Evolutionary conservation across 108 stramenopile genomes (phyloP), one percentile per base, ranked within the genome.

Genomic region (Conticribra weissflogii): DNA sequence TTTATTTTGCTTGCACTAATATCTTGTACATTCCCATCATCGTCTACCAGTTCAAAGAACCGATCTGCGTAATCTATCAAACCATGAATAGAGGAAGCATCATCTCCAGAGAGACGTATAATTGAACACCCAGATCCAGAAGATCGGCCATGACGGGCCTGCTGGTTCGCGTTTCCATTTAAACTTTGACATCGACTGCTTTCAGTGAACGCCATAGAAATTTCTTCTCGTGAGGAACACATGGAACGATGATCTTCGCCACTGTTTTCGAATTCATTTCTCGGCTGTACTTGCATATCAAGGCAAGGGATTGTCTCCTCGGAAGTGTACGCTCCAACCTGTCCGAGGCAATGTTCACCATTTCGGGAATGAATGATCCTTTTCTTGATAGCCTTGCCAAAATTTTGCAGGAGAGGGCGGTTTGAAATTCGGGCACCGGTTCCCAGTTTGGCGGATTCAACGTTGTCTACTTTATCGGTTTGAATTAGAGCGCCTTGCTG

Each of bases 121-220:
- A 76, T 76, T n/a, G 30, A 24, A 49, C 75, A 76, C 21, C 75
- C 75, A 15, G 75, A 76, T 18, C 75, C 75, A 3, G 75, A 76
- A 0, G 69, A 71, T 23, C 69, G 60, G 23, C 75, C 75, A 21
- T 73, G 72, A 30, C 31, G 60, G 45, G 17, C 27, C 23, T 19
- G 8, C 21, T 24, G 21, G 15, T 25, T 23, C 24, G 21, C 47
- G 24, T 18, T 23, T 63, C 19, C 24, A 31, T 28, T 46, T 45
- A 1, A 34, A 54, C 28, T 52, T 2, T 53, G 52, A 7, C 52
- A 9, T 63, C 31, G 30, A 15, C 48, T 19, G 23, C 64, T 68
- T 21, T 53, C 73, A 2, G 28, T 64, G 27, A 63, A 76, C 1
- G 75, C 75, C 9, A 50, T 28, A 34, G 69, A 44, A 33, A 76